Conservation (phyloP, 2,329 filamentous ascomycete species). For the Parasarocladium wereldwijsianum region DNA sequence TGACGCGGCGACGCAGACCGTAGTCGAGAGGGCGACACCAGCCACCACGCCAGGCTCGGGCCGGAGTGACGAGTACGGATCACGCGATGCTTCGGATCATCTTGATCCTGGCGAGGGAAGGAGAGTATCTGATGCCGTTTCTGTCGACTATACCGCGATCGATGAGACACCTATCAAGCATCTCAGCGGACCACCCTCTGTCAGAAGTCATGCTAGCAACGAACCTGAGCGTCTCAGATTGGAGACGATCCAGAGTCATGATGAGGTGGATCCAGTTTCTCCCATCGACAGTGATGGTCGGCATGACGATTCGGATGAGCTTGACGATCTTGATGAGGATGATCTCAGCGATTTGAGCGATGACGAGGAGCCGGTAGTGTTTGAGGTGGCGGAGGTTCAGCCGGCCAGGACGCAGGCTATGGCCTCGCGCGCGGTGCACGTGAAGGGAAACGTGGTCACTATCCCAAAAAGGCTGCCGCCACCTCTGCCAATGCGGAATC, state of each 20-base stretch:
- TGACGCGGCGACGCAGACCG: conserved; percentile 51
- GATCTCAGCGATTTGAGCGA: conserved; percentile 34
- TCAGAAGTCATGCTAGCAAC: conserved; percentile 4
- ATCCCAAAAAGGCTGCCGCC: conserved; percentile 72
- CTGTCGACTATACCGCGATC: conserved; percentile 46
- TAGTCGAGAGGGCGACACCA: conserved; percentile 30
- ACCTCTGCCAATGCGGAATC: conserved; percentile 63
- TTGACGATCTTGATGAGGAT: conserved; percentile 28
- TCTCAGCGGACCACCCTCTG: conserved; percentile 18
- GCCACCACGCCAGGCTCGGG: conserved; percentile 39
- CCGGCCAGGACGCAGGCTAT: conserved; percentile 40
- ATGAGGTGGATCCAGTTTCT: conserved; percentile 14
- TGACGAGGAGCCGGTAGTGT: conserved; percentile 52
- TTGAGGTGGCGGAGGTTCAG: conserved; percentile 47
- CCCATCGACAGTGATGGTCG: conserved; percentile 6
- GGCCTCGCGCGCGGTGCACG: conserved; percentile 51
- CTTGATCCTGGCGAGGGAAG: conserved; percentile 14
- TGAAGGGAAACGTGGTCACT: conserved; percentile 66
- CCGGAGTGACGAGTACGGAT: conserved; percentile 36
- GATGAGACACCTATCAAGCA: conserved; percentile 35
- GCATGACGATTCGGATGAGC: conserved; percentile 12
- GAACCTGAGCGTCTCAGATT: conserved; percentile 8
- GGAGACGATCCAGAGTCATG: conserved; percentile 12
- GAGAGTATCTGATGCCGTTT: conserved; percentile 30
- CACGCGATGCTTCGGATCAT: conserved; percentile 24